Conservation (phyloP, 805 yeast genomes). For the Jamesozyma lodderae region DNA sequence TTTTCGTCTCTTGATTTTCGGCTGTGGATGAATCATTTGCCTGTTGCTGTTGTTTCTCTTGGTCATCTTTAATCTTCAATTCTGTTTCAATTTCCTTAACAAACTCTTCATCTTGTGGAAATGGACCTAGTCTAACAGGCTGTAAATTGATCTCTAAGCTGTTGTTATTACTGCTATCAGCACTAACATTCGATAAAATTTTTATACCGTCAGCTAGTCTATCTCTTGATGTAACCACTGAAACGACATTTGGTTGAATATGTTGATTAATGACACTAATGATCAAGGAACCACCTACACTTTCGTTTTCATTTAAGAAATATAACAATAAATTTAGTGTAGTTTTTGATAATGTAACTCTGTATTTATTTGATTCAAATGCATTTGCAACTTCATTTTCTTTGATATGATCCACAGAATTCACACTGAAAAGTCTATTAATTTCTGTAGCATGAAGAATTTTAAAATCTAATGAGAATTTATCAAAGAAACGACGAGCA, state of each 20-base stretch:
- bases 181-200: constrained; percentile 11
- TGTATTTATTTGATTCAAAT: constrained; percentile 64
- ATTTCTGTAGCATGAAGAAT: constrained; percentile 74
- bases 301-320: constrained; percentile 85
- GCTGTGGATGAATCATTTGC: not conserved
- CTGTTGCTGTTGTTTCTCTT: constrained; percentile 34
- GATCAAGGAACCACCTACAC: constrained; percentile 80
- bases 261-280: constrained; percentile 82
- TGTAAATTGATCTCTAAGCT: constrained; percentile 24
- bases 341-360: constrained; percentile 69
- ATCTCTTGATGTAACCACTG: constrained; percentile 23
- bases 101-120: constrained; percentile 82
- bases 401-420: constrained; percentile 68
- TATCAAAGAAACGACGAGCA: constrained; percentile 70
- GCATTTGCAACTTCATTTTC: constrained; percentile 77
- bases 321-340: constrained; percentile 75
- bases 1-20: not conserved
- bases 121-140: constrained; percentile 68
- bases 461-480: constrained; percentile 62
- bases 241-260: constrained; percentile 40
- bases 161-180: constrained; percentile 22
- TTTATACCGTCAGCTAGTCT: constrained; percentile 29
- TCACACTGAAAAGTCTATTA: constrained; percentile 59
- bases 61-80: constrained; percentile 68
- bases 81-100: constrained; percentile 78